Evolutionary conservation across 441 rosid species (phyloP).

Genomic region (Adansonia madagascariensis): DNA sequence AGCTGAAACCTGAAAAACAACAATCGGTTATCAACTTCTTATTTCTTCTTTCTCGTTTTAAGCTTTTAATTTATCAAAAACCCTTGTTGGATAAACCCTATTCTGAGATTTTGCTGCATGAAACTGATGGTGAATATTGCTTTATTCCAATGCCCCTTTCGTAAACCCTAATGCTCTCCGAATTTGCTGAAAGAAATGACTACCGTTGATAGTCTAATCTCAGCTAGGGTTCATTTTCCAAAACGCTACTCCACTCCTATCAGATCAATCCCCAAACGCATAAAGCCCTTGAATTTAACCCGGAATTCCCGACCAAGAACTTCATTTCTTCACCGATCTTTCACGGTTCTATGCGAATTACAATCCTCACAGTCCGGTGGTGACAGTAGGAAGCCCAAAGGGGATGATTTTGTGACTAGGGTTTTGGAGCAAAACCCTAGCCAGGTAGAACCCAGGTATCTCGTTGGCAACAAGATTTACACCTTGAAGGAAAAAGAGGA

Average conservation of each 20-base stretch:
- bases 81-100: slow-evolving; percentile 25
- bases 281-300: slow-evolving; percentile 31
- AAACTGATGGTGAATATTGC: not conserved
- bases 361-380: slow-evolving; percentile 46
- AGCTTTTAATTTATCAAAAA: slow-evolving; percentile 8
- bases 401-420: slow-evolving; percentile 77
- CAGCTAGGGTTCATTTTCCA: slow-evolving; percentile 53
- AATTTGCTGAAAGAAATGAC: slow-evolving; percentile 43
- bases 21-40: not conserved
- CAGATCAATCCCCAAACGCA: slow-evolving; percentile 31
- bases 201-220: slow-evolving; percentile 50
- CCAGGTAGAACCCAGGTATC: slow-evolving; percentile 77
- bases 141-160: not conserved
- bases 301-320: slow-evolving; percentile 41
- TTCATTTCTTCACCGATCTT: slow-evolving; percentile 52
- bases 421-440: slow-evolving; percentile 87
- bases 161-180: slow-evolving; percentile 18
- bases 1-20: not conserved
- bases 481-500: slow-evolving; percentile 64
- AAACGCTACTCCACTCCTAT: slow-evolving; percentile 28
- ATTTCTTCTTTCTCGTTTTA: slow-evolving; percentile 18
- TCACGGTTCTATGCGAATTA: slow-evolving; percentile 56
- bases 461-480: slow-evolving; percentile 61
- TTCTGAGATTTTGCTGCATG: not conserved
- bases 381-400: slow-evolving; percentile 34